Evolutionary conservation across 2,329 filamentous ascomycete species (phyloP).

Genomic region (Knufia fluminis): DNA sequence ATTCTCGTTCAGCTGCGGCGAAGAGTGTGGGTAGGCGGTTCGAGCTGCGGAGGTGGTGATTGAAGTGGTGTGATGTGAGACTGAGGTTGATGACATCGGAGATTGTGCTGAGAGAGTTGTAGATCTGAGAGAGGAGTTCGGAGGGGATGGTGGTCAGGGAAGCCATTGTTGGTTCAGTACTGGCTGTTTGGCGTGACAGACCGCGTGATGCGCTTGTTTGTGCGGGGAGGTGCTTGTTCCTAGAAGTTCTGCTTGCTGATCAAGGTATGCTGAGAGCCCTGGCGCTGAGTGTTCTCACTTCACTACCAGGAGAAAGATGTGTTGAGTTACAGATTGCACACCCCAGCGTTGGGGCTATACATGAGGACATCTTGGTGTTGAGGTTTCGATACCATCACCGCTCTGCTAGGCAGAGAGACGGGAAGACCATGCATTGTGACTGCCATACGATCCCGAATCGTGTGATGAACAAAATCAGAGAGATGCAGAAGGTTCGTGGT

Average conservation of each 20-base stretch:
- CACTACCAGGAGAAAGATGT: conserved; percentile 23
- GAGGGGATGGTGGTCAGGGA: conserved; percentile 46
- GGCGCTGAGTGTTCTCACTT: conserved; percentile 9
- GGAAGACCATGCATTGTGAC: not conserved
- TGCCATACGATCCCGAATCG: no score
- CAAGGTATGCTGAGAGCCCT: not conserved
- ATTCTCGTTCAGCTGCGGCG: conserved; percentile 45
- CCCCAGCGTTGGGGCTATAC: conserved; percentile 49
- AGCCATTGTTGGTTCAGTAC: conserved; percentile 32
- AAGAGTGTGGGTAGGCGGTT: conserved; percentile 48
- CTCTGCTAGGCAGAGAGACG: not conserved
- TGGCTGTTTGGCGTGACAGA: not conserved
- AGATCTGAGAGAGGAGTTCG: conserved; percentile 50
- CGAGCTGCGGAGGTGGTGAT: conserved; percentile 43
- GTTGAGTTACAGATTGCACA: conserved; percentile 34
- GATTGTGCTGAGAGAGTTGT: conserved; percentile 43
- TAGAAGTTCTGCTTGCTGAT: not conserved
- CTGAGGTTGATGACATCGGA: conserved; percentile 46
- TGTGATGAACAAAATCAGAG: no score
- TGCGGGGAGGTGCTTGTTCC: no score
- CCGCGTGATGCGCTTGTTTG: conserved; percentile 3
- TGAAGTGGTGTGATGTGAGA: conserved; percentile 46
- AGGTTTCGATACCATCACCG: not conserved
- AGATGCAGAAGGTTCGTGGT: no score
- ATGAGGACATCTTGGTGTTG: conserved; percentile 12